Evolutionary conservation across 345 rosid genomes (phyloP).

Genomic region (Gossypium stocksii): DNA sequence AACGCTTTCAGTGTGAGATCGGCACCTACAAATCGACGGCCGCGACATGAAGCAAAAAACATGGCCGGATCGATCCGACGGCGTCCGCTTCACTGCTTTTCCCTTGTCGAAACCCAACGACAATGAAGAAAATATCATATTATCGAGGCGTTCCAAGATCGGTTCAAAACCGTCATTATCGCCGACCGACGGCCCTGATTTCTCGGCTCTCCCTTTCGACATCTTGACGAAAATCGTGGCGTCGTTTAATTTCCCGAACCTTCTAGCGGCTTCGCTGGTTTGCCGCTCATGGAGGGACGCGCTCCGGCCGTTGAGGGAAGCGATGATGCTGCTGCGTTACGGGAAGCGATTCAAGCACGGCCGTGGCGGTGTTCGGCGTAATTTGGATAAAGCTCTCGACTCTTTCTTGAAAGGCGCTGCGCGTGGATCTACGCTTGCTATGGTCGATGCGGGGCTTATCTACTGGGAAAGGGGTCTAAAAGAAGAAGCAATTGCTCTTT

Average conservation of each 20-base stretch:
- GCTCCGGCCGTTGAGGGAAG: conserved; percentile 77
- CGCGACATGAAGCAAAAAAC: conserved; percentile 43
- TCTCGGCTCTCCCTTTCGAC: conserved; percentile 70
- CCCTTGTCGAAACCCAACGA: conserved; percentile 21
- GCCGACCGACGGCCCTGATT: conserved; percentile 32
- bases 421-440: conserved; percentile 84
- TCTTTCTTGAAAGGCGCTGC: conserved; percentile 81
- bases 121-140: conserved; percentile 7
- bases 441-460: conserved; percentile 95
- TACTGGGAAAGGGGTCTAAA: conserved; percentile 73
- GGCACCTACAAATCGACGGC: background rate
- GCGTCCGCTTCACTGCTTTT: conserved; percentile 35
- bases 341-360: conserved; percentile 94
- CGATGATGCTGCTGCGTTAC: conserved; percentile 65
- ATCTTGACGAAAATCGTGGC: conserved; percentile 59
- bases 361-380: conserved; percentile 52
- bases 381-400: conserved; percentile 73
- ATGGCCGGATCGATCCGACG: conserved; percentile 49
- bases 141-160: conserved; percentile 12
- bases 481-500: conserved; percentile 51
- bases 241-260: conserved; percentile 58
- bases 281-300: conserved; percentile 89
- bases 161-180: conserved; percentile 12
- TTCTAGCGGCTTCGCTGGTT: conserved; percentile 64
- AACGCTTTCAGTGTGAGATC: background rate